These are phyloP conservation scores for Leonotis leonurus DNA, from an alignment of 257 asterid genomes.

Conservation along the genomic window DNA sequence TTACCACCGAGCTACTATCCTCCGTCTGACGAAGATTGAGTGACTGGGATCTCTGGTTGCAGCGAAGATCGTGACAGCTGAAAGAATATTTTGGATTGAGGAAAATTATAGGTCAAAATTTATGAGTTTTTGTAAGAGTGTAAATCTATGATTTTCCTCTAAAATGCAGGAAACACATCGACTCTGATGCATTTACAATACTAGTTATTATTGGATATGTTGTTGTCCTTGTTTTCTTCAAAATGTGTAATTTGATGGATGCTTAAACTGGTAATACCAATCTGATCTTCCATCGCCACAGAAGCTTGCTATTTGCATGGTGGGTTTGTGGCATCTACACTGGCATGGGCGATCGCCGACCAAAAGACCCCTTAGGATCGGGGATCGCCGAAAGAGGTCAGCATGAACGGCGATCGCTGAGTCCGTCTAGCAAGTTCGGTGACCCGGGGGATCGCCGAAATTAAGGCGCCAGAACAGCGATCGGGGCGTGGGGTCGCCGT, in stretches of 20 bases:
- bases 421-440: too few species aligned
- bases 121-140: too few species aligned
- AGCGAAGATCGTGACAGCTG: conserved; percentile 59
- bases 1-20: conserved; percentile 60
- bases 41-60: conserved; percentile 67
- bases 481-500: too few species aligned
- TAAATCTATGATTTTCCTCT: too few species aligned
- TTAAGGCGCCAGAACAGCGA: too few species aligned
- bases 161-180: too few species aligned
- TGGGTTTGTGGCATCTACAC: conserved; percentile 85
- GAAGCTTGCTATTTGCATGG: conserved; percentile 73
- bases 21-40: conserved; percentile 75
- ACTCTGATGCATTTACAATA: background rate
- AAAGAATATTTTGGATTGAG: conserved; percentile 26
- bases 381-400: too few species aligned
- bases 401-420: too few species aligned
- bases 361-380: too few species aligned
- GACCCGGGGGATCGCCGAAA: too few species aligned
- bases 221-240: background rate
- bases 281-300: conserved; percentile 34
- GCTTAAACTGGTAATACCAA: background rate
- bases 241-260: background rate
- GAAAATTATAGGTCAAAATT: too few species aligned
- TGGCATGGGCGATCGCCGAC: conserved; percentile 72
- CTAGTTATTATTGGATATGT: too few species aligned